A percentile compares a stretch with the other conserved stretches of the same genome.
Conservation (phyloP, 768 basidiomycete genomes). For the Naganishia vaughanmartiniae region DNA sequence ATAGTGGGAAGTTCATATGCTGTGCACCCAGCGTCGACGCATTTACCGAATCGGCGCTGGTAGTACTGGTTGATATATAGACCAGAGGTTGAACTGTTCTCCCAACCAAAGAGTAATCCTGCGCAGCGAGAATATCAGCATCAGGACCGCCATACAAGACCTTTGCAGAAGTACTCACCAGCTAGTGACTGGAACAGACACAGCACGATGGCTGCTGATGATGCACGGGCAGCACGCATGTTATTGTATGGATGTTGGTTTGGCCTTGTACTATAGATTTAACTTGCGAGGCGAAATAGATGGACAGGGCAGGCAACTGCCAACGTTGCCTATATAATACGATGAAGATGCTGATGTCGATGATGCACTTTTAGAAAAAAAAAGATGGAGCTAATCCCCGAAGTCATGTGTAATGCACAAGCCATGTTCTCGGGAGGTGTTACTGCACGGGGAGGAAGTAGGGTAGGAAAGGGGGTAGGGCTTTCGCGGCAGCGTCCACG, state of each 20-base stretch:
- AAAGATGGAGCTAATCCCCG: constrained; percentile 8
- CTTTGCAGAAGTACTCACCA: constrained; percentile 29
- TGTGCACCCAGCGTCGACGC: constrained; percentile 39
- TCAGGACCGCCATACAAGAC: not conserved
- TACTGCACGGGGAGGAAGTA: not conserved
- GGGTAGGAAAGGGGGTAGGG: too few species aligned
- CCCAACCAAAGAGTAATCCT: constrained; percentile 48
- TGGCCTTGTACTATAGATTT: not conserved
- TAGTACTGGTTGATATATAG: constrained; percentile 46
- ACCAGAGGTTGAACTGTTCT: constrained; percentile 48
- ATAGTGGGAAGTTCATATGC: constrained; percentile 38
- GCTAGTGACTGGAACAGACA: constrained; percentile 50
- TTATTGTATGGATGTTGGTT: not conserved
- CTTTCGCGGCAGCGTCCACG: not conserved
- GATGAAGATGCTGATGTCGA: not conserved
- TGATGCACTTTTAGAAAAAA: not conserved
- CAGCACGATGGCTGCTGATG: constrained; percentile 45
- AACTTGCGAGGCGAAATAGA: not conserved
- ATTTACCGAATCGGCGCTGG: constrained; percentile 43
- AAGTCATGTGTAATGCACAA: not conserved
- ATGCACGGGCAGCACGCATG: constrained; percentile 34
- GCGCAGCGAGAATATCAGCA: not conserved
- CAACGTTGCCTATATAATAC: not conserved
- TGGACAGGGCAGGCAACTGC: not conserved
- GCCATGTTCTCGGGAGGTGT: constrained; percentile 21